Evolutionary conservation across 208 protist genomes (phyloP).

Genomic region (Leishmania martiniquensis): DNA sequence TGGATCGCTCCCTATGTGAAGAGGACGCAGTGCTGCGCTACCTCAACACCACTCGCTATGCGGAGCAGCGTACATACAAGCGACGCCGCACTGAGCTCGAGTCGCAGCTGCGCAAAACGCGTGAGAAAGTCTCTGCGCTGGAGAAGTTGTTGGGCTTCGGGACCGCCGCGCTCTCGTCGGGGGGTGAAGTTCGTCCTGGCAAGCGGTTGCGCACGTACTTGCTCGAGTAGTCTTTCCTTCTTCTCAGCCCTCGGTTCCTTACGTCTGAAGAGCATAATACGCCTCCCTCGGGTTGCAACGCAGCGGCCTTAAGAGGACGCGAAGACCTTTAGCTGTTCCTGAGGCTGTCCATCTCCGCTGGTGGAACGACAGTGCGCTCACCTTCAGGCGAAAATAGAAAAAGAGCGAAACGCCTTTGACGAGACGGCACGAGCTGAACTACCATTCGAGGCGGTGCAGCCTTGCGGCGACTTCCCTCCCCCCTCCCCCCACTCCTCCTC

Average conservation of each 20-base stretch:
- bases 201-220: slow-evolving; percentile 4
- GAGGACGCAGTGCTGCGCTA: slow-evolving; percentile 21
- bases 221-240: background rate
- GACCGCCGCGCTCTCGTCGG: background rate
- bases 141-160: slow-evolving; percentile 33
- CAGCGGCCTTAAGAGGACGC: background rate
- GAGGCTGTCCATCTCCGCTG: background rate
- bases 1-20: slow-evolving; percentile 18
- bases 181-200: background rate
- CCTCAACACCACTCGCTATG: slow-evolving; percentile 35
- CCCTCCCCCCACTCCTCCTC: background rate
- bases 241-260: background rate
- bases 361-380: background rate
- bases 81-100: slow-evolving; percentile 24
- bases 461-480: background rate
- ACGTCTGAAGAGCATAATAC: background rate
- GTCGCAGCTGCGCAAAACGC: slow-evolving; percentile 20
- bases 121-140: slow-evolving; percentile 42
- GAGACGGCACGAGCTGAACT: no score
- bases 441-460: background rate
- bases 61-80: slow-evolving; percentile 48
- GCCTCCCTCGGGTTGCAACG: background rate
- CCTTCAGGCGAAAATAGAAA: no score
- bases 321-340: background rate
- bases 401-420: no score